These are phyloP conservation scores for Sarocladiaceae sp. DNA, from an alignment of 2,329 filamentous ascomycete genomes.

Conservation along the genomic window DNA sequence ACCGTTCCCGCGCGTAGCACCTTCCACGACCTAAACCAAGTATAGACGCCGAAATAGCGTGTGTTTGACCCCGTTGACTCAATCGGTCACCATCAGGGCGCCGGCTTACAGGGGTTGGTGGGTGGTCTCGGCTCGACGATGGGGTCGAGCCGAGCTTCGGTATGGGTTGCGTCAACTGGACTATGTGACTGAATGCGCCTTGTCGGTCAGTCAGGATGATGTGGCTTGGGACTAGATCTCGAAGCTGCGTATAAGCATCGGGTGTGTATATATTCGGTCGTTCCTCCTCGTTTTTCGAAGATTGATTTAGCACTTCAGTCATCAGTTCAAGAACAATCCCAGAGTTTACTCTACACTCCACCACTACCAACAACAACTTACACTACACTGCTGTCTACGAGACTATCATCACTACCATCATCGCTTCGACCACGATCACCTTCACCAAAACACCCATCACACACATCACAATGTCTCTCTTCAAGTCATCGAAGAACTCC, in stretches of 20 bases:
- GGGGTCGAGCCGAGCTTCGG: background rate
- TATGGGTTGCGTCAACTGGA: background rate
- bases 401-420: background rate
- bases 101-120: background rate
- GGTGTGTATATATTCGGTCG: background rate
- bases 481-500: background rate
- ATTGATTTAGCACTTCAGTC: background rate
- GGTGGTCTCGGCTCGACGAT: background rate
- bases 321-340: background rate
- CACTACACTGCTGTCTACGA: background rate
- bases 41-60: no score
- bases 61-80: background rate
- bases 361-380: background rate
- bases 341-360: background rate
- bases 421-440: no score
- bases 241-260: background rate
- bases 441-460: background rate
- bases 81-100: background rate
- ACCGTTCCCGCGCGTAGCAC: no score
- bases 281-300: background rate
- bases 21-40: no score
- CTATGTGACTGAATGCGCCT: background rate
- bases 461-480: slow-evolving; percentile 4
- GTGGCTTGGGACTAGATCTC: background rate
- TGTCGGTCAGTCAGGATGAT: background rate